Evolutionary conservation across 2,329 filamentous ascomycete species (phyloP).

Genomic region (Sclerotinia sclerotiorum): DNA sequence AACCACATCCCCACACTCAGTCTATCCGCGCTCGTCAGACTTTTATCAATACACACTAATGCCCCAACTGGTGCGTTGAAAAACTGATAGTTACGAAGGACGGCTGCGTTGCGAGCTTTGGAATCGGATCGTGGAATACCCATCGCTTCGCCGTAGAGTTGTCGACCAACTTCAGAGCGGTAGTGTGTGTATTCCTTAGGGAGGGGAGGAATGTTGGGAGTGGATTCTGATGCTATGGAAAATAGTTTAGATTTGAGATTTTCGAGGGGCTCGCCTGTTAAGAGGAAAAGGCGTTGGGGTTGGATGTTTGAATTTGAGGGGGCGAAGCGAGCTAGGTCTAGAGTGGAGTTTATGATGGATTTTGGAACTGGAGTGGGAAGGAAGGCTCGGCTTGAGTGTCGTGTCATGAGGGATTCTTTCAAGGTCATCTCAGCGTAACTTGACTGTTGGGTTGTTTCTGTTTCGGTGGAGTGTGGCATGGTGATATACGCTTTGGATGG

Average conservation of each 20-base stretch:
- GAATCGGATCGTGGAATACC: slow-evolving; percentile 1
- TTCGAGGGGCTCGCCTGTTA: not conserved
- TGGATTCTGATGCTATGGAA: not conserved
- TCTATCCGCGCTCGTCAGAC: not conserved
- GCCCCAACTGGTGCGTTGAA: slow-evolving; percentile 10
- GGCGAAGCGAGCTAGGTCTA: slow-evolving; percentile 17
- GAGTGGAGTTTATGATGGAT: slow-evolving; percentile 15
- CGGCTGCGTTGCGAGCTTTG: slow-evolving; percentile 10
- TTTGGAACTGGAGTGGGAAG: slow-evolving; percentile 15
- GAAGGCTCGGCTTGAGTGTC: slow-evolving; percentile 18
- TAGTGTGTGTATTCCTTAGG: slow-evolving; percentile 12
- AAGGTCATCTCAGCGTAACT: slow-evolving; percentile 7
- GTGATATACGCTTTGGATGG: not conserved
- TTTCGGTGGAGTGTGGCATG: slow-evolving; percentile 5
- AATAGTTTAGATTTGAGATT: slow-evolving; percentile 5
- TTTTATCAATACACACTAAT: slow-evolving; percentile 16
- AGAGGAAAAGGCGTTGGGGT: not conserved
- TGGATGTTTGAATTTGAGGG: slow-evolving; percentile 24
- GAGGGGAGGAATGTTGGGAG: slow-evolving; percentile 7
- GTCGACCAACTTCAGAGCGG: slow-evolving; percentile 12
- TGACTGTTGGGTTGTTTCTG: not conserved
- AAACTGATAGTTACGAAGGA: slow-evolving; percentile 11
- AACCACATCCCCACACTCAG: slow-evolving; percentile 20
- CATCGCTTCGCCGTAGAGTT: slow-evolving; percentile 13
- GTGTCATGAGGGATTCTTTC: slow-evolving; percentile 3